Percentiles rank a stretch among this genome's conserved stretches.
These are phyloP conservation scores for Pogostemon cablin DNA, from an alignment of 257 asterid species.

Conservation along the genomic window DNA sequence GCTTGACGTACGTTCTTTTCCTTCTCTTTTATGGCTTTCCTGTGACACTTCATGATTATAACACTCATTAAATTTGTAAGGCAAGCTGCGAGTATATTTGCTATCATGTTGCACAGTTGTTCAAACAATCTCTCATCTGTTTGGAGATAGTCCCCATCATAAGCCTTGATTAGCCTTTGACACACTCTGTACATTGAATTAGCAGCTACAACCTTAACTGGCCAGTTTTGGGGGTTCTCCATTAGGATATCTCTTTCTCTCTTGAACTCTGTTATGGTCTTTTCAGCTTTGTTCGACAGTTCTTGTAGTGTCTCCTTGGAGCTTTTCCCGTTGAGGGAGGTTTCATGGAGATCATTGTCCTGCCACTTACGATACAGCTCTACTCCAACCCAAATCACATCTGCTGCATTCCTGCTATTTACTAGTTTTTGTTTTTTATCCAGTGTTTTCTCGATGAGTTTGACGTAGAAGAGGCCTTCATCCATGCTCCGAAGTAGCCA, in stretches of 20 bases:
- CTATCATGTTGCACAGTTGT: slow-evolving; percentile 39
- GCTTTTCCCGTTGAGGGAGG: slow-evolving; percentile 32
- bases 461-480: slow-evolving; percentile 45
- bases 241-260: slow-evolving; percentile 29
- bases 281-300: slow-evolving; percentile 34
- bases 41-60: slow-evolving; percentile 45
- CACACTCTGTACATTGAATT: slow-evolving; percentile 46
- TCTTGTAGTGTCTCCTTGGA: slow-evolving; percentile 32
- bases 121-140: slow-evolving; percentile 39
- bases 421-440: slow-evolving; percentile 31
- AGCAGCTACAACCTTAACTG: slow-evolving; percentile 39
- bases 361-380: slow-evolving; percentile 45
- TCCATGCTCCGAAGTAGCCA: slow-evolving; percentile 34
- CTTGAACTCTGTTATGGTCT: slow-evolving; percentile 32
- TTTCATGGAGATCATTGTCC: slow-evolving; percentile 41
- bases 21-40: slow-evolving; percentile 34
- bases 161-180: slow-evolving; percentile 33
- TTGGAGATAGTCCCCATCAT: slow-evolving; percentile 26
- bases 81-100: slow-evolving; percentile 47
- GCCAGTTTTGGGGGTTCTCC: slow-evolving; percentile 44
- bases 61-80: slow-evolving; percentile 40
- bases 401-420: slow-evolving; percentile 46
- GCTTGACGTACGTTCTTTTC: slow-evolving; percentile 41
- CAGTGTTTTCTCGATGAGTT: slow-evolving; percentile 40
- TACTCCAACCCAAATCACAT: slow-evolving; percentile 37